Evolutionary conservation across 345 rosid genomes (phyloP).

Genomic region (Reutealis trisperma): DNA sequence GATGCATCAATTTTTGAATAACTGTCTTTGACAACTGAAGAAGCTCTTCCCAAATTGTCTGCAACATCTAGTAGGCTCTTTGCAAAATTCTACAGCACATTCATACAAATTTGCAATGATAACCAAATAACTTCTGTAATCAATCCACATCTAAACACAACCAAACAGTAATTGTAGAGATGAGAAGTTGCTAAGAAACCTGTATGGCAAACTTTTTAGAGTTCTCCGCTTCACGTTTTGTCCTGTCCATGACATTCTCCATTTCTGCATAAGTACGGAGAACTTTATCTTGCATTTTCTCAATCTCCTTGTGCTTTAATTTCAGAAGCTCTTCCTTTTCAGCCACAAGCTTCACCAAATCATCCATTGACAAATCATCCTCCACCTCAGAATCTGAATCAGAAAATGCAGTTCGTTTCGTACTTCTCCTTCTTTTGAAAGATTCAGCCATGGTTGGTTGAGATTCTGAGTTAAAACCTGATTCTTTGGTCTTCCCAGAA

Average conservation of each 20-base stretch:
- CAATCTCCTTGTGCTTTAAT: constrained; percentile 57
- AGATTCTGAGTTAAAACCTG: constrained; percentile 44
- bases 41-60: constrained; percentile 94
- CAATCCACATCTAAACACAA: not conserved
- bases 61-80: constrained; percentile 79
- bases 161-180: not conserved
- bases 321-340: constrained; percentile 82
- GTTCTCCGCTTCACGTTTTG: constrained; percentile 85
- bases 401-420: constrained; percentile 53
- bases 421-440: constrained; percentile 38
- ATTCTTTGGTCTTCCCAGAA: constrained; percentile 27
- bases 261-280: constrained; percentile 76
- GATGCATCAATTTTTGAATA: constrained; percentile 69
- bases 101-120: not conserved
- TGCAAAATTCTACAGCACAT: constrained; percentile 71
- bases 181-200: constrained; percentile 35
- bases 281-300: constrained; percentile 73
- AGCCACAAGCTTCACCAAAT: constrained; percentile 66
- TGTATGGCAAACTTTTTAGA: constrained; percentile 86
- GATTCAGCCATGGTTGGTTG: constrained; percentile 30
- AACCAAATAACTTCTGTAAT: not conserved
- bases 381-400: constrained; percentile 67
- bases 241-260: constrained; percentile 87
- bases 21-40: constrained; percentile 76
- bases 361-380: constrained; percentile 63